Evolutionary conservation across 306 rosid genomes (phyloP).

Genomic region (Boehmeria nivea): DNA sequence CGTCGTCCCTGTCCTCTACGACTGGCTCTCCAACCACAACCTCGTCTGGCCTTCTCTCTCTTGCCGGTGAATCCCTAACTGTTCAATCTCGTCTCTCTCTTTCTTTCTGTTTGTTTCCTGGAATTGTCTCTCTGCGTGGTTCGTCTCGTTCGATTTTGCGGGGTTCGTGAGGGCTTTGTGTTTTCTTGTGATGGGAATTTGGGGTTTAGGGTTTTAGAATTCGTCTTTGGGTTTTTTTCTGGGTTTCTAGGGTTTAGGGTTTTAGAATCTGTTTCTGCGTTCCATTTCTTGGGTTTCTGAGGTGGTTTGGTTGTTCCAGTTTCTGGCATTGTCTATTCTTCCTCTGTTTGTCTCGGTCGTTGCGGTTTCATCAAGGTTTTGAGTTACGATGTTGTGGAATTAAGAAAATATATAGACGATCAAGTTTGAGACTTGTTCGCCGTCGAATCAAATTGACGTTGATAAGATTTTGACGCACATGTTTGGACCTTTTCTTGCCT

Average conservation of each 20-base stretch:
- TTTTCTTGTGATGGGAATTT: background rate
- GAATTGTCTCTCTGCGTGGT: background rate
- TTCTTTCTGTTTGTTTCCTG: background rate
- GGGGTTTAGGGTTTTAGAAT: constrained; percentile 5
- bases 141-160: background rate
- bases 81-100: background rate
- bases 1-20: constrained; percentile 80
- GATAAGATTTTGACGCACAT: too few species aligned
- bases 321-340: too few species aligned
- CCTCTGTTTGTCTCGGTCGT: too few species aligned
- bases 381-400: too few species aligned
- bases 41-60: constrained; percentile 97
- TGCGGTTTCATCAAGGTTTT: too few species aligned
- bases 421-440: too few species aligned
- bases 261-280: background rate
- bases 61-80: constrained; percentile 81
- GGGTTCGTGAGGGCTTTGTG: background rate
- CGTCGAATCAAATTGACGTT: too few species aligned
- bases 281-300: background rate
- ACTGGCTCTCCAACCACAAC: constrained; percentile 95
- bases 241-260: background rate
- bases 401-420: too few species aligned
- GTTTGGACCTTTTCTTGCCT: too few species aligned
- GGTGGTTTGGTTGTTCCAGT: constrained; percentile 2
- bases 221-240: background rate